A percentile compares a stretch with the other conserved stretches of the same genome.
These are phyloP conservation scores for Ceriops tagal DNA, from an alignment of 345 rosid genomes.

Conservation along the genomic window DNA sequence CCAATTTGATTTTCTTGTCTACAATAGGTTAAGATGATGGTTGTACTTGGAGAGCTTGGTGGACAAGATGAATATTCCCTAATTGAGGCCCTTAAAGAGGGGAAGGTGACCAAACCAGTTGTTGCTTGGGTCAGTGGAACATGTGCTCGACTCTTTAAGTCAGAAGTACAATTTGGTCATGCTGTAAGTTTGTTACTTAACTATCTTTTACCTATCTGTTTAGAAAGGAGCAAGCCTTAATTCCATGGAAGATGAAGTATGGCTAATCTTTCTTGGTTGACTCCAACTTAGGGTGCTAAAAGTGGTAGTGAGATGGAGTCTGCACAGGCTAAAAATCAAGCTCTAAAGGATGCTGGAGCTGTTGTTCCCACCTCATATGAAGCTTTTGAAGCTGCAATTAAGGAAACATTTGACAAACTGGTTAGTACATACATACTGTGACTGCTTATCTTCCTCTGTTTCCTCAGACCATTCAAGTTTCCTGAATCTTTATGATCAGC, in stretches of 20 bases:
- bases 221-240: background rate
- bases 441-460: background rate
- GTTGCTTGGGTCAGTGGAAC: constrained; percentile 99
- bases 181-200: constrained; percentile 63
- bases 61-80: constrained; percentile 95
- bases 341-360: constrained; percentile 81
- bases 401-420: constrained; percentile 86
- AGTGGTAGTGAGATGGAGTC: constrained; percentile 98
- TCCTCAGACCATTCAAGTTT: background rate
- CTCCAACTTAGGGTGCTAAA: constrained; percentile 77
- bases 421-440: constrained; percentile 38
- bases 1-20: constrained; percentile 12
- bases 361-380: constrained; percentile 90
- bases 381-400: constrained; percentile 67
- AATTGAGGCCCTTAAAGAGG: constrained; percentile 90
- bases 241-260: background rate
- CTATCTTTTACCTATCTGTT: constrained; percentile 6
- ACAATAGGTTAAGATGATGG: constrained; percentile 80
- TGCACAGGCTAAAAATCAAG: constrained; percentile 98
- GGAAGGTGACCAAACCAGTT: constrained; percentile 88
- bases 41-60: constrained; percentile 97
- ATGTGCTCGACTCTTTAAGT: constrained; percentile 92
- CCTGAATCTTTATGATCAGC: background rate
- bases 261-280: constrained; percentile 17
- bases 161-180: constrained; percentile 98